A percentile compares a stretch with the other conserved stretches of the same genome.
Conservation (phyloP, 73 alveolate species). For the Effrenium voratum region DNA sequence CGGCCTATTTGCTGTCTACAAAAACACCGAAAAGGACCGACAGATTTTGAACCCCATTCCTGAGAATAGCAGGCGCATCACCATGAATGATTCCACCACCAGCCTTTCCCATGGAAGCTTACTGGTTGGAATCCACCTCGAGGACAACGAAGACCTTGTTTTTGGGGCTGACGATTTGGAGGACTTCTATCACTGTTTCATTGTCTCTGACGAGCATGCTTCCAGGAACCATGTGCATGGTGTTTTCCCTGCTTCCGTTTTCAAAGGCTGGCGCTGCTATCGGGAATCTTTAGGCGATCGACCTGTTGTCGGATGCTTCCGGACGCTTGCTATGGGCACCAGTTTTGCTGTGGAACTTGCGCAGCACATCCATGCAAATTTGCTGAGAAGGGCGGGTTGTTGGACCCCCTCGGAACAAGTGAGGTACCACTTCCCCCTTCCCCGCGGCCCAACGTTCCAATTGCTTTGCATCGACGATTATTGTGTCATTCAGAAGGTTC, state of each 20-base stretch:
- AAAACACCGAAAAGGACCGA: background rate
- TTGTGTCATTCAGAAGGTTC: background rate
- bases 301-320: conserved; percentile 5
- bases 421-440: background rate
- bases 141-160: background rate
- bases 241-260: background rate
- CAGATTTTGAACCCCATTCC: conserved; percentile 63
- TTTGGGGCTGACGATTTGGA: conserved; percentile 12
- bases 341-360: conserved; percentile 32
- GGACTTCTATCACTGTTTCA: conserved; percentile 20
- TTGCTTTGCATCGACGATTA: conserved; percentile 10
- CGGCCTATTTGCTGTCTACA: conserved; percentile 31
- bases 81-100: background rate
- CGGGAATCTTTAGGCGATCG: background rate
- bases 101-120: conserved; percentile 15
- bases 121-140: background rate
- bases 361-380: background rate
- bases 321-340: conserved; percentile 34
- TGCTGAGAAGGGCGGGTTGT: background rate
- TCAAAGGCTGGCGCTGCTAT: background rate
- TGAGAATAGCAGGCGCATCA: background rate
- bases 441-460: background rate
- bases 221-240: conserved; percentile 12
- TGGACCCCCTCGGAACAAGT: background rate
- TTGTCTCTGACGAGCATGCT: background rate